phyloP scores from a whole-genome alignment of 1,284 basidiomycete species.

The Tylopilus sp. region DNA sequence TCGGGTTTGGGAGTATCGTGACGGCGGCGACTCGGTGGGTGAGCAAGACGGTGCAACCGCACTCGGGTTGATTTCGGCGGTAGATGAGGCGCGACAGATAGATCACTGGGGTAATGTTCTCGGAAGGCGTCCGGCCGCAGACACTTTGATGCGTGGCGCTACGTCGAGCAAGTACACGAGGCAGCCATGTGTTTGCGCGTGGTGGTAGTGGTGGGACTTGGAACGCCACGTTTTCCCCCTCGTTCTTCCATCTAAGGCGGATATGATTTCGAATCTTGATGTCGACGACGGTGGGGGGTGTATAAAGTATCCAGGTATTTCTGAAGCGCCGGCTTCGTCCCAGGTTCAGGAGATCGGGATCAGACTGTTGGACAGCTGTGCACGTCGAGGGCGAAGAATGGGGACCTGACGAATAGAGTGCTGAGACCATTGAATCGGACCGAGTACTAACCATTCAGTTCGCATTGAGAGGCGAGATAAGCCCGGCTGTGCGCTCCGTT shows the following conservation, averaged over 20 bases:
- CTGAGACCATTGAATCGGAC: neutral
- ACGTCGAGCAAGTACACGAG: constrained; percentile 10
- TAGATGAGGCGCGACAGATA: constrained; percentile 16
- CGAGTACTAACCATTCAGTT: too few relatives aligned
- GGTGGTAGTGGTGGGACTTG: neutral
- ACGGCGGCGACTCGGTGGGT: constrained; percentile 9
- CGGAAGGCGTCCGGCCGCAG: neutral
- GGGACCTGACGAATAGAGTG: neutral
- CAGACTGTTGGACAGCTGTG: neutral
- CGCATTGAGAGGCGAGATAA: constrained; percentile 2
- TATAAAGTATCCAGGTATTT: too few relatives aligned
- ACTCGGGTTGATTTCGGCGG: constrained; percentile 11
- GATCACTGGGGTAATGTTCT: neutral
- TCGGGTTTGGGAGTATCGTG: too few relatives aligned
- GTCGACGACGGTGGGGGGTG: neutral
- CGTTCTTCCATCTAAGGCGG: neutral
- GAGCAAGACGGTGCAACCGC: constrained; percentile 17
- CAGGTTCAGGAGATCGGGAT: constrained; percentile 1
- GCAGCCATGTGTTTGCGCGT: constrained; percentile 1
- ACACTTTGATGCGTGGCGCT: neutral
- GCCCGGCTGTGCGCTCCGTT: constrained; percentile 6
- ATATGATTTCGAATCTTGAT: neutral
- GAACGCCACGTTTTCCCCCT: neutral
- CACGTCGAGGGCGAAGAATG: neutral
- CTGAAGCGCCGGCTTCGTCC: neutral